Conservation (phyloP, 352 stramenopile genomes). For the Phytopythium kandeliae region DNA sequence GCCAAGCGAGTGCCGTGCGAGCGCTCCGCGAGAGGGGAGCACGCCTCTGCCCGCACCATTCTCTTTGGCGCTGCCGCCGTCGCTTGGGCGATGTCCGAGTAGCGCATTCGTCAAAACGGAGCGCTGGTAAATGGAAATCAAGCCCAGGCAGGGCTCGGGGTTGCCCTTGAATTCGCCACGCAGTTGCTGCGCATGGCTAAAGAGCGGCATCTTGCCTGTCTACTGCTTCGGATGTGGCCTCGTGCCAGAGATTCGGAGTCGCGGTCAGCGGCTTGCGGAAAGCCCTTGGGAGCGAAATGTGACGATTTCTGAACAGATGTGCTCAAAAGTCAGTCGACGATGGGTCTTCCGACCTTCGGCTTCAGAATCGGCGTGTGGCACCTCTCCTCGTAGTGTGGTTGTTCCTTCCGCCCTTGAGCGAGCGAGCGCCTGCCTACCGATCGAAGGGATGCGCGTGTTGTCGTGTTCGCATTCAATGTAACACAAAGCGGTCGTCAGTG, state of each 20-base stretch:
- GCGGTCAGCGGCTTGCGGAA: not conserved
- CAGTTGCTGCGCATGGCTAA: not conserved
- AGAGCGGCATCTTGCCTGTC: too few species aligned
- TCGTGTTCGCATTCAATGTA: not conserved
- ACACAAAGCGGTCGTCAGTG: conserved; percentile 2
- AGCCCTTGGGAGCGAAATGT: not conserved
- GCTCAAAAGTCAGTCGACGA: not conserved
- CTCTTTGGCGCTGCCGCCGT: not conserved
- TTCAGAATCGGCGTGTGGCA: not conserved
- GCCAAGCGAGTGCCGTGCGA: not conserved
- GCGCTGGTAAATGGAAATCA: not conserved
- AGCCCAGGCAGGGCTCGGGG: not conserved
- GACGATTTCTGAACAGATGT: conserved; percentile 2
- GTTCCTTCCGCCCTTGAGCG: not conserved
- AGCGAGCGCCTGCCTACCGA: not conserved
- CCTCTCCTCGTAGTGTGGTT: not conserved
- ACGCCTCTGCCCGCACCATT: not conserved
- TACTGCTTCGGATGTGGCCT: not conserved
- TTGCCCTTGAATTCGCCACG: not conserved
- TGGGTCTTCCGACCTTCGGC: not conserved
- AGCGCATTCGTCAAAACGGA: too few species aligned
- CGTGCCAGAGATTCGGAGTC: not conserved
- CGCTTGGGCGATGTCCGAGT: too few species aligned
- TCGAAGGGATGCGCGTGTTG: not conserved
- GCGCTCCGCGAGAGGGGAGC: not conserved